phyloP scores from a whole-genome alignment of 164 flowering plant species.

The Stephania yunnanensis region DNA sequence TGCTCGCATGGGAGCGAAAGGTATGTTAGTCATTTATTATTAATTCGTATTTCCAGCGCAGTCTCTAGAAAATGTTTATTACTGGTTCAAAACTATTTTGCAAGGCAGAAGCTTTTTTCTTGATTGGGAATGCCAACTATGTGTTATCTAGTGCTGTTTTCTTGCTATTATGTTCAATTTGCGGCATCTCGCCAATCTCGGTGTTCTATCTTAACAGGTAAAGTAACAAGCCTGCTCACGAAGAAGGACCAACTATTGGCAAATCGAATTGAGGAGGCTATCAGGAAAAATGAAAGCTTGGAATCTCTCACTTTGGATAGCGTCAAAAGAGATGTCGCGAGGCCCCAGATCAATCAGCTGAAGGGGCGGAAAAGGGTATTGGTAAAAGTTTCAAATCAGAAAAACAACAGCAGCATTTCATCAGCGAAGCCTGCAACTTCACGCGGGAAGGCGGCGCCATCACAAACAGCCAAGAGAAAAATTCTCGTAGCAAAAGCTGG shows the following conservation, averaged over 20 bases:
- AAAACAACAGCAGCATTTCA: conserved; percentile 19
- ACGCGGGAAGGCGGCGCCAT: conserved; percentile 19
- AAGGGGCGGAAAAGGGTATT: conserved; percentile 30
- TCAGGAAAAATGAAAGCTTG: conserved; percentile 84
- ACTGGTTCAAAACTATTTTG: no score
- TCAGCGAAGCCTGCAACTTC: conserved; percentile 16
- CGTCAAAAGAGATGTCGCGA: conserved; percentile 51
- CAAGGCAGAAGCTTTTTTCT: not conserved
- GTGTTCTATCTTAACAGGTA: conserved; percentile 42
- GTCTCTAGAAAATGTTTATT: not conserved
- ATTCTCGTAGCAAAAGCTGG: conserved; percentile 14
- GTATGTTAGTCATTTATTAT: conserved; percentile 24
- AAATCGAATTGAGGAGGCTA: conserved; percentile 74
- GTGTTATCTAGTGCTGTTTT: no score
- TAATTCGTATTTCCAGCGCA: not conserved
- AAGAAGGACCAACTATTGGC: conserved; percentile 64
- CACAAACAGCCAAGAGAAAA: conserved; percentile 22
- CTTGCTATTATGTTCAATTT: no score
- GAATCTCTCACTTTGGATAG: conserved; percentile 63
- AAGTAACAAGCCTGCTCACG: conserved; percentile 87
- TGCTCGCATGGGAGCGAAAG: conserved; percentile 99
- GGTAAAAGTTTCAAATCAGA: conserved; percentile 26
- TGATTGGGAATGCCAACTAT: no score
- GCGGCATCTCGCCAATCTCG: no score
- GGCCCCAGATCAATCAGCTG: conserved; percentile 26